Conservation (phyloP, 176 grass and related monocot species). For the Aegilops longissima region DNA sequence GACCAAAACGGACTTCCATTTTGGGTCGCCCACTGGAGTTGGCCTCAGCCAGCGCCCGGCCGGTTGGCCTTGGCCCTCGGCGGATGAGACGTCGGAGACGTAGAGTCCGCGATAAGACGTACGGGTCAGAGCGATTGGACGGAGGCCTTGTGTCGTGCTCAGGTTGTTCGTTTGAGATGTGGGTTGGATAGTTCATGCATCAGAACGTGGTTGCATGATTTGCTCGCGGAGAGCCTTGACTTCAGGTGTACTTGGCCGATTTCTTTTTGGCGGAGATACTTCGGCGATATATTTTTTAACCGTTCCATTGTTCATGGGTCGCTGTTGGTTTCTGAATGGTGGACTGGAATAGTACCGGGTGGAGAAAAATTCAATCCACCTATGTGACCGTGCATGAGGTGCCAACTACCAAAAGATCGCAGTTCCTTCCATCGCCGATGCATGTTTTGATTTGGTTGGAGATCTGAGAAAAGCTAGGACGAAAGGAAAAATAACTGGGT, state of each 20-base stretch:
- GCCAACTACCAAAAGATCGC: neutral
- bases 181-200: neutral
- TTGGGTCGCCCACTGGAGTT: too few species aligned
- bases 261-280: neutral
- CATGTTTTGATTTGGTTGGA: neutral
- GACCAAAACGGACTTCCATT: too few species aligned
- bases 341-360: neutral
- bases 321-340: neutral
- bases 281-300: too few species aligned
- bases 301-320: neutral
- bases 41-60: neutral
- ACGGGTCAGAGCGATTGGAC: conserved; percentile 6
- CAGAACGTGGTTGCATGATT: conserved; percentile 15
- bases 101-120: neutral
- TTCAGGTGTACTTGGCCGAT: neutral
- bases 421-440: neutral
- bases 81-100: neutral
- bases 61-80: neutral
- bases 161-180: neutral
- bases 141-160: neutral
- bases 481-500: too few species aligned
- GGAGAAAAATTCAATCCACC: neutral
- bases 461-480: neutral
- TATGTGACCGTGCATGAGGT: neutral
- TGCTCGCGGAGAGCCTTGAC: neutral